Base-by-base conservation (phyloP, 208 protist species). In the Leishmania tropica region DNA sequence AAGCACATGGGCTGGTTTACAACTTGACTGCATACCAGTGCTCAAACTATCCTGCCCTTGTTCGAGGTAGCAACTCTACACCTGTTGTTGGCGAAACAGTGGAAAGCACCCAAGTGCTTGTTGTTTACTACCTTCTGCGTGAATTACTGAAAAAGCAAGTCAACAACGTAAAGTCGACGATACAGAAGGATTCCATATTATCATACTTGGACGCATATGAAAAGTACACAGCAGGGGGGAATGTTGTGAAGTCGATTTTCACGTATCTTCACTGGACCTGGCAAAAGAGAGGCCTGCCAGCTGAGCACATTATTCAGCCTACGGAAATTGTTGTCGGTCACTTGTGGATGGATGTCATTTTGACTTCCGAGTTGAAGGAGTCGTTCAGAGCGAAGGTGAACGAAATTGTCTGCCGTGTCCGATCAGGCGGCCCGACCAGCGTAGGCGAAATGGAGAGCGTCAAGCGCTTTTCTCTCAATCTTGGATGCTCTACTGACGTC, bases 201-300 rank as follows among this genome's bases (percentile, higher is more conserved):
- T 82, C 75, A 1, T 97, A 96, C 77, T 45, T 96, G 24, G 86
- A 89, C 51, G 83, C 87, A 7, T 96, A 90, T 82, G 90, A 94
- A 51, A 90, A 88, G 77, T 96, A 91, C 81, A 90, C 89, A 42
- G 87, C 87, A 4, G 88, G 83, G 5, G 88, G 94, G 15, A 96
- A 97, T 75, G 73, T 92, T 3, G 79, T 95, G 24, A 93, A 91
- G 80, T 81, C 86, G 42, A 85, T 89, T 45, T 97, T 97, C 86
- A 94, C 90, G 40, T 97, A 95, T 74, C 80, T 95, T 70, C 94
- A 97, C 83, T 93, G 92, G 88, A 89, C 85, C 42, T 97, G 94
- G 94, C 89, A 95, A 64, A 95, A 96, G 76, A 83, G 85, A 35
- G 94, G 91, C 7, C 65, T 96, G 51, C 94, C 94, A 19, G 54